Evolutionary conservation across 2,329 filamentous ascomycete species (phyloP), one percentile per base, ranked within the genome.

Genomic region (Cryoendolithus antarcticus): DNA sequence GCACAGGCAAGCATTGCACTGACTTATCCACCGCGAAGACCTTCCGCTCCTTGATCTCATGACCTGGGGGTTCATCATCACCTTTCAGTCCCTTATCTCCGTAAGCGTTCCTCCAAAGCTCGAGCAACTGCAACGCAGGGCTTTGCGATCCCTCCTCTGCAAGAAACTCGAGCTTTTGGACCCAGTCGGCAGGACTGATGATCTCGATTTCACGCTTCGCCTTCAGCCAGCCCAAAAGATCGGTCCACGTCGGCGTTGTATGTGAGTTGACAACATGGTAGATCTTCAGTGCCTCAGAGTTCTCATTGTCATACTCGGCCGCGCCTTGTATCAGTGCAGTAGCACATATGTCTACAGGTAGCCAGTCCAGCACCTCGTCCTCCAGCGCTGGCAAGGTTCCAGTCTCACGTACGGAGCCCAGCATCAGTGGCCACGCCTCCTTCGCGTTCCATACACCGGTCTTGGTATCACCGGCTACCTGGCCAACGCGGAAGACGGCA

Each of bases 221-320:
- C 46, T 54, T 50, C 33, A 70, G 44, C 67, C 65, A 71, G 3
- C 48, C 44, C n/a, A 73, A 52, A 48, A 74, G 55, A 35, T 66
- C 56, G 1, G 44, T 50, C 70, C 68, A 73, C 2, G 49, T 62
- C 3, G 66, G 64, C 6, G 47, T 48, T 6, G 41, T 52, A 42
- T 67, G 58, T 21, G 63, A 59, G 43, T 72, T 74, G 21, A 73
- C 46, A 2, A 74, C 55, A 49, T 75, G 69, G 42, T 65, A 67
- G 4, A 74, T 62, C 10, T 46, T 41, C 38, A 48, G 32, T 4
- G 37, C 38, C 27, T 33, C 35, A 3, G 39, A 36, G 19, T 21
- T 21, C 19, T 21, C 19, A 21, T 21, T 21, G 19, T 21, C 19
- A 21, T 21, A 21, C 34, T 40, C 31, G 19, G 19, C 19, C 30